Base-by-base conservation (phyloP, 2,329 filamentous ascomycete genomes). In the Bipolaris bicolor region DNA sequence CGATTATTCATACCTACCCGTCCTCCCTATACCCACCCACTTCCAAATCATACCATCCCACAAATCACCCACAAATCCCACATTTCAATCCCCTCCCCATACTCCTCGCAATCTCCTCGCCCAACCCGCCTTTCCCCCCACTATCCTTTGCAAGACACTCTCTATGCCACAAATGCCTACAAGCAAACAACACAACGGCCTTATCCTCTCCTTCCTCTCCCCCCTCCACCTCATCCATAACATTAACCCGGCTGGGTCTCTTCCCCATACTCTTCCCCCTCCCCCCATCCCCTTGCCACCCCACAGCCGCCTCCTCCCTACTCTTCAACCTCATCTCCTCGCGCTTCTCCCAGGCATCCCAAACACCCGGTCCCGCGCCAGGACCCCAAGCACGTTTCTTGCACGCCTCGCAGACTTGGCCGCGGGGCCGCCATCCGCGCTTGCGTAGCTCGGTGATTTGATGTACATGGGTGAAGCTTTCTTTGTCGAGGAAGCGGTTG, bases 321-420 rank as follows among this genome's bases (percentile, higher is more conserved):
- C 71, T 78, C 41, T 64, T 67, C 69, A 9, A 68, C 68, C 57
- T 73, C 75, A 61, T 60, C 26, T 22, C 77, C 40, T 77, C 76
- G 57, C 78, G 78, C 53, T 84, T 83, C 74, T 95, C 88, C 92
- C 92, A 98, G 0, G 88, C 88, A 49, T 90, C 88, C 81, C 92
- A 97, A 1, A 96, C 84, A 36, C 87, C 84, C 0, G 86, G 84
- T 0, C 90, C 89, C 0, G 92, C 88, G 0, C 92, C 93, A 0
- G 93, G 92, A 0, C 95, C 96, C 94, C 95, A 99, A 1, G 92
- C 85, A 6, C 93, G 83, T 46, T 85, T 85, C 46, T 88, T 88
- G 67, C 96, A 99, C 1, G 88, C 88, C 76, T 97, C 94, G 72
- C 96, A 99, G 0, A 89, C 89, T 52, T 94, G 93, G 0, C 92